These are phyloP conservation scores for Barnettozyma salicaria DNA, from an alignment of 805 yeast species.

Conservation along the genomic window DNA sequence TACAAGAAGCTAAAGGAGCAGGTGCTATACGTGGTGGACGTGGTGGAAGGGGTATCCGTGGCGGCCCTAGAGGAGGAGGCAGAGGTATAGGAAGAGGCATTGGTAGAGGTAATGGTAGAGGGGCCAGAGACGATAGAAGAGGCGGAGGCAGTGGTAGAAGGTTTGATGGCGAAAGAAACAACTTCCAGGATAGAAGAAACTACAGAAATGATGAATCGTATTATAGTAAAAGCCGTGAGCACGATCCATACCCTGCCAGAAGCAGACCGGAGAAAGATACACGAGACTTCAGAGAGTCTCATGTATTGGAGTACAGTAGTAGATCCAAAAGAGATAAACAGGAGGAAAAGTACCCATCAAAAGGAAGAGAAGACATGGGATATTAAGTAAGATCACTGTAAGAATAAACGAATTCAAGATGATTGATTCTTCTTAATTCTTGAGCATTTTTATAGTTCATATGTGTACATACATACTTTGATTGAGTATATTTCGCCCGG, in stretches of 20 bases:
- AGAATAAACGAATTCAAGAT: too few species aligned
- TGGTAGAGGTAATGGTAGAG: constrained; percentile 5
- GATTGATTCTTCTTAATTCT: too few species aligned
- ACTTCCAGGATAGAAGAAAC: constrained; percentile 18
- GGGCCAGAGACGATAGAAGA: constrained; percentile 4
- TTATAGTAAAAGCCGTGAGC: too few species aligned
- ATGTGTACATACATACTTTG: too few species aligned
- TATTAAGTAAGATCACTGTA: constrained; percentile 16
- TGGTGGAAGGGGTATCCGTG: constrained; percentile 12
- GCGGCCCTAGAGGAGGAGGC: constrained; percentile 14
- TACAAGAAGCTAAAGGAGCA: constrained; percentile 11
- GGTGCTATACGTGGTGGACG: constrained; percentile 12
- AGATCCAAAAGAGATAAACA: constrained; percentile 21
- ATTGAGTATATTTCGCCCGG: too few species aligned
- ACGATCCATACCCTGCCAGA: too few species aligned
- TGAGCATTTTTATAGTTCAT: too few species aligned
- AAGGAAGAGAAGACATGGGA: constrained; percentile 20
- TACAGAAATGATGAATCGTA: constrained; percentile 5
- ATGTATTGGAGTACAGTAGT: constrained; percentile 19
- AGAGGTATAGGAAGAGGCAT: constrained; percentile 11
- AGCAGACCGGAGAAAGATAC: constrained; percentile 8
- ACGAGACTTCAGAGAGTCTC: constrained; percentile 10
- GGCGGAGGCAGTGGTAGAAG: constrained; percentile 5
- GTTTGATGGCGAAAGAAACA: constrained; percentile 13
- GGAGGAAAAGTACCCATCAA: constrained; percentile 16